Evolutionary conservation across 192 early-diverging fungal genomes (phyloP).

Genomic region (Anaeromyces robustus): DNA sequence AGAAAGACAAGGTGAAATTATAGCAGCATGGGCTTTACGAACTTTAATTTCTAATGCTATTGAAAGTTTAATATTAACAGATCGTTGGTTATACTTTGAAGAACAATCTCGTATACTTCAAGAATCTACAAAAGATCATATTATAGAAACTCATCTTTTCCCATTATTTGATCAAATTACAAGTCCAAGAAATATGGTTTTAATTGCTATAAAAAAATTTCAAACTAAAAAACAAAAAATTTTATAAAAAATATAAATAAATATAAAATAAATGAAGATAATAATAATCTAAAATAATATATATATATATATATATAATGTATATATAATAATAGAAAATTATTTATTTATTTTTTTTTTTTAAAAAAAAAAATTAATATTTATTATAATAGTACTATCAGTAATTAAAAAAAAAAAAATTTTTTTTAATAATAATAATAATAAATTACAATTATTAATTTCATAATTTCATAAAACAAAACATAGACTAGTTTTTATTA

Average conservation of each 20-base stretch:
- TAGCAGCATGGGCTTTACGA: constrained; percentile 67
- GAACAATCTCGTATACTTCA: constrained; percentile 21
- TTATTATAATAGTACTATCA: too few relatives aligned
- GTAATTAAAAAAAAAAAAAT: too few relatives aligned
- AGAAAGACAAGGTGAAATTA: constrained; percentile 29
- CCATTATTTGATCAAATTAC: constrained; percentile 46
- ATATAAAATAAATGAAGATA: neutral
- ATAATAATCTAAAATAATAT: too few relatives aligned
- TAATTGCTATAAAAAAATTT: constrained; percentile 31
- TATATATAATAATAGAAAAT: too few relatives aligned
- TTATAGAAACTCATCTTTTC: constrained; percentile 19
- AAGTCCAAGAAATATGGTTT: constrained; percentile 48
- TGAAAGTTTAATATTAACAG: constrained; percentile 63
- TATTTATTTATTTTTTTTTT: too few relatives aligned
- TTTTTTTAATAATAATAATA: too few relatives aligned
- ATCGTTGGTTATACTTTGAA: constrained; percentile 50
- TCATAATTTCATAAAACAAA: too few relatives aligned
- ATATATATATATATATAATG: too few relatives aligned
- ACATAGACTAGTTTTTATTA: too few relatives aligned
- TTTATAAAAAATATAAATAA: neutral
- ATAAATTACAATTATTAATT: too few relatives aligned
- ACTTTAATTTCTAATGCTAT: constrained; percentile 54
- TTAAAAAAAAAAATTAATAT: too few relatives aligned
- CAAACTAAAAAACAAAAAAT: neutral
- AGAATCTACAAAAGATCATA: neutral